These are phyloP conservation scores for Cadophora gregata DNA, from an alignment of 2,329 filamentous ascomycete species.

Conservation along the genomic window DNA sequence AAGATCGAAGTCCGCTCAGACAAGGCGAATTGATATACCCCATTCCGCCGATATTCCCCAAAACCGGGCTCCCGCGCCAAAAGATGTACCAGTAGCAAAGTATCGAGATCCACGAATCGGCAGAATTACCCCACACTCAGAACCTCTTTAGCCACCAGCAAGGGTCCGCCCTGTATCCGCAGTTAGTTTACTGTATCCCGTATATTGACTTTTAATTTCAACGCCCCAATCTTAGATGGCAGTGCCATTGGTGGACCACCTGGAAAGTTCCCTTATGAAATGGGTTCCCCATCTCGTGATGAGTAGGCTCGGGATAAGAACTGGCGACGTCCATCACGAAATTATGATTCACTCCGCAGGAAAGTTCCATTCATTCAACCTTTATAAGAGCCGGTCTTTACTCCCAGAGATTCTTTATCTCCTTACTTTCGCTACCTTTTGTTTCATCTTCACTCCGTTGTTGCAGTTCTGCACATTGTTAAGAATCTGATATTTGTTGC, in stretches of 20 bases:
- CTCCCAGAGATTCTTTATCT: not conserved
- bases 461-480: not conserved
- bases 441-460: not conserved
- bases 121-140: constrained; percentile 15
- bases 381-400: constrained; percentile 7
- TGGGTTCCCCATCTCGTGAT: constrained; percentile 1
- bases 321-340: constrained; percentile 2
- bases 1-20: not conserved
- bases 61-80: too few relatives aligned
- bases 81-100: constrained; percentile 9
- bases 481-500: constrained; percentile 5
- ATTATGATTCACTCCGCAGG: not conserved
- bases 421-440: not conserved
- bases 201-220: constrained; percentile 10
- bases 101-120: constrained; percentile 19
- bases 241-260: constrained; percentile 4
- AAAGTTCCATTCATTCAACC: constrained; percentile 1
- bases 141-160: not conserved
- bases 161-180: not conserved
- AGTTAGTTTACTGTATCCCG: not conserved
- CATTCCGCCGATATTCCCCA: not conserved
- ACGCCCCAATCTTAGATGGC: not conserved
- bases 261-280: not conserved
- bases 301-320: constrained; percentile 17
- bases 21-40: not conserved